phyloP scores from a whole-genome alignment of 768 basidiomycete genomes.

The Trametes cinnabarina region DNA sequence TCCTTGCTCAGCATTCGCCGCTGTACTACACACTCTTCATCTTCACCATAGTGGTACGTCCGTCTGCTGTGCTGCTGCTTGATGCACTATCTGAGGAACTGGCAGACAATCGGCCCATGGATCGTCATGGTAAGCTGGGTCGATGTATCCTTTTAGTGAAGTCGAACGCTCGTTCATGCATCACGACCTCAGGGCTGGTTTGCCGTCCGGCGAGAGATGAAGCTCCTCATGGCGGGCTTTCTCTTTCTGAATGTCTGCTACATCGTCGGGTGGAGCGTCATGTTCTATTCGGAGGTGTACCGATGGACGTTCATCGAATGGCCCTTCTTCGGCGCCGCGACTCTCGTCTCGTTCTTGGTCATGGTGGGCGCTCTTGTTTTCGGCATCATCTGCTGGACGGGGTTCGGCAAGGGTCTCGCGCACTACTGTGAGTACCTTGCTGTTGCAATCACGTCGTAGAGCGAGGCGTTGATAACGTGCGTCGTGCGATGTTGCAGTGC shows the following conservation, averaged over 20 bases:
- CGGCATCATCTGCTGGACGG: constrained; percentile 47
- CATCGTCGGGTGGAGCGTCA: constrained; percentile 22
- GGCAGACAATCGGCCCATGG: constrained; percentile 51
- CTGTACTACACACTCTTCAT: constrained; percentile 48
- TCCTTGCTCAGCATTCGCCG: constrained; percentile 40
- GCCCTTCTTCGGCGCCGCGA: constrained; percentile 51
- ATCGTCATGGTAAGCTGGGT: constrained; percentile 41
- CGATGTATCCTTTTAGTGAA: neutral
- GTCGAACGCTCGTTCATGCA: neutral
- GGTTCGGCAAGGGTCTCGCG: constrained; percentile 54
- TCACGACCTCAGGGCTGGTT: constrained; percentile 47
- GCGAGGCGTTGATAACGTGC: neutral
- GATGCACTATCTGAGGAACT: neutral
- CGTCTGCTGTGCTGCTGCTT: constrained; percentile 13
- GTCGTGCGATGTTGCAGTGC: constrained; percentile 4
- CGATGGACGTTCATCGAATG: constrained; percentile 36
- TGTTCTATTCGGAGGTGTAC: constrained; percentile 32
- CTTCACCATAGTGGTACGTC: constrained; percentile 42
- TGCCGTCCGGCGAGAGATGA: constrained; percentile 47
- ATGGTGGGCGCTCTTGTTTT: constrained; percentile 41
- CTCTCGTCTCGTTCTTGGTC: constrained; percentile 39
- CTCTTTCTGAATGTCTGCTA: constrained; percentile 40
- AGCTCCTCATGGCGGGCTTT: constrained; percentile 42
- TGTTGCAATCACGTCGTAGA: neutral
- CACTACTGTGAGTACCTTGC: constrained; percentile 47